Evolutionary conservation across 805 yeast species (phyloP), one percentile per base, ranked within the genome.

Genomic region (Candida maris): DNA sequence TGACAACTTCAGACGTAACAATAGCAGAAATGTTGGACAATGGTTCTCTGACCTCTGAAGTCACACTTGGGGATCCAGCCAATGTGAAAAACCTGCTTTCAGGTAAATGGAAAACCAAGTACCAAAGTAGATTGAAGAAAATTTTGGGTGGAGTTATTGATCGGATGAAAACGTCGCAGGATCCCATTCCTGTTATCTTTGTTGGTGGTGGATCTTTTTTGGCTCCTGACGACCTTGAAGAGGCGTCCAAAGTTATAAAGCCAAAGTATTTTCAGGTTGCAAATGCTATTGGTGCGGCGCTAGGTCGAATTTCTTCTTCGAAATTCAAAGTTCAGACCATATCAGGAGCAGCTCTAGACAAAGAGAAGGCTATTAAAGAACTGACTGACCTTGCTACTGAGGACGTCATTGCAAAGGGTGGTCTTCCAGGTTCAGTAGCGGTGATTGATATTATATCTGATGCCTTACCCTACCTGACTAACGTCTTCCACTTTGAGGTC

Each of bases 191-290:
- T 0, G 68, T 68, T 1, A 35, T 71, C n/a, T 50, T 67, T 5
- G 75, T 71, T 25, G 75, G 75, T 27, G 75, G 76, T 28, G 75
- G 75, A 6, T 69, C 75, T 2, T 62, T 71, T 38, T 64, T 70
- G 35, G 62, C 62, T 12, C 67, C 70, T 4, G 45, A 48, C n/a
- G 25, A 14, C 3, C 25, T 45, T 15, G 56, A 57, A 13, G 73
- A 73, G 18, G 67, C 70, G 5, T 62, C 70, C 1, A 50, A 57
- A 26, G 67, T 70, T 3, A 48, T 67, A 30, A 51, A 62, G 35
- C 73, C 73, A 2, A 63, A 62, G 24, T 68, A 38, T 39, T 61
- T 48, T 46, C 58, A 59, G 26, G 70, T 68, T 37, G 74, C 74
- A 2, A 70, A 70, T 52, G 76, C 75, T 4, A 67, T 70, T 36